A percentile compares a stretch with the other conserved stretches of the same genome.
These are phyloP conservation scores for Candida xiaguanensis DNA, from an alignment of 805 yeast genomes.

Conservation along the genomic window DNA sequence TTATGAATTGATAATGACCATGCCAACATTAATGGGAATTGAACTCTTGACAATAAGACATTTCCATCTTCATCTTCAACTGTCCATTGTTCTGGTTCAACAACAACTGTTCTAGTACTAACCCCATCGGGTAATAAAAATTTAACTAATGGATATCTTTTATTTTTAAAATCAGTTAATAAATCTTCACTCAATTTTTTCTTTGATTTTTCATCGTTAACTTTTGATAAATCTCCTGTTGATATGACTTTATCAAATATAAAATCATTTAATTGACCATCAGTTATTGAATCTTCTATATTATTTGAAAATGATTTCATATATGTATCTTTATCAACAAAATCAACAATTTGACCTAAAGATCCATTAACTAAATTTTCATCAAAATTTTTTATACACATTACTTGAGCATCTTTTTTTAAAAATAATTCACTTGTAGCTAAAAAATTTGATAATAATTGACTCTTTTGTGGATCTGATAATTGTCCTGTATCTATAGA, in stretches of 20 bases:
- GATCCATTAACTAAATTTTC: conserved; percentile 75
- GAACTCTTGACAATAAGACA: conserved; percentile 68
- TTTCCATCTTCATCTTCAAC: conserved; percentile 70
- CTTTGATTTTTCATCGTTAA: conserved; percentile 20
- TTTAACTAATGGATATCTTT: conserved; percentile 69
- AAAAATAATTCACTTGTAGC: conserved; percentile 56
- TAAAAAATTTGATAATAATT: conserved; percentile 52
- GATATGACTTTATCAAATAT: conserved; percentile 12
- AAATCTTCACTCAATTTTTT: conserved; percentile 48
- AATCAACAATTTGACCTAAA: conserved; percentile 63
- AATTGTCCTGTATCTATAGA: conserved; percentile 56
- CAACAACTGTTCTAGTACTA: conserved; percentile 64
- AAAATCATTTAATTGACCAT: conserved; percentile 11
- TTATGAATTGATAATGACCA: conserved; percentile 97
- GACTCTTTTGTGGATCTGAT: conserved; percentile 41
- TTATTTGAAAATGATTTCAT: conserved; percentile 14
- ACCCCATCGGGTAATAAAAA: conserved; percentile 70
- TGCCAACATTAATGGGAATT: conserved; percentile 85
- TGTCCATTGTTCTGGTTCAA: conserved; percentile 79
- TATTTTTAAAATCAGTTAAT: conserved; percentile 42
- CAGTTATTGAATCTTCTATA: not conserved
- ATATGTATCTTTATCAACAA: conserved; percentile 41
- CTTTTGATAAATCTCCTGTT: not conserved
- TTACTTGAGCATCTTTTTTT: conserved; percentile 75
- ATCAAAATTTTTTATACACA: conserved; percentile 76